These are phyloP conservation scores for Aspergillus panamensis DNA, from an alignment of 495 filamentous ascomycete genomes.

Conservation along the genomic window DNA sequence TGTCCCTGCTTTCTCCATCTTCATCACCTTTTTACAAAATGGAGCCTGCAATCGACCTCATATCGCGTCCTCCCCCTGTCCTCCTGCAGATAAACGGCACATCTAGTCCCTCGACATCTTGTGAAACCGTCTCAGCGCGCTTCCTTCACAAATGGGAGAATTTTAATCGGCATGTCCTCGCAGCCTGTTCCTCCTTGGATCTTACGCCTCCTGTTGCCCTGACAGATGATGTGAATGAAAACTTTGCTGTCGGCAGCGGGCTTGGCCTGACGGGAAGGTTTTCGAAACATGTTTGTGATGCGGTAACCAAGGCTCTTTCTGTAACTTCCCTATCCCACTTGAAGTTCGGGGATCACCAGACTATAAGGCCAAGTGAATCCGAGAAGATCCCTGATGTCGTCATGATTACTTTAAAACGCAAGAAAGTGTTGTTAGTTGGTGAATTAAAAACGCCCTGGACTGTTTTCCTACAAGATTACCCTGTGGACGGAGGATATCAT, in stretches of 20 bases:
- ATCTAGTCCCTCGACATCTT: not conserved
- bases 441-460: not conserved
- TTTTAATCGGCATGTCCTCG: not conserved
- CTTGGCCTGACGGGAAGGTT: not conserved
- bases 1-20: not conserved
- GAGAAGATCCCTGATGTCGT: not conserved
- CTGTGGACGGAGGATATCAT: not conserved
- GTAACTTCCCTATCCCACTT: not conserved
- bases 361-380: not conserved
- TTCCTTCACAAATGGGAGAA: not conserved
- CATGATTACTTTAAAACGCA: not conserved
- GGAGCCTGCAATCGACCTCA: not conserved
- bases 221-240: not conserved
- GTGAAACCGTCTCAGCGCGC: not conserved
- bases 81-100: not conserved
- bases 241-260: not conserved
- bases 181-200: not conserved
- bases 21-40: not conserved
- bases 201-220: constrained; percentile 2
- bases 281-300: not conserved
- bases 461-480: not conserved
- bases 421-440: not conserved
- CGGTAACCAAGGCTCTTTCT: not conserved
- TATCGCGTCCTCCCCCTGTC: not conserved
- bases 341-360: not conserved